Evolutionary conservation across 1,284 basidiomycete genomes (phyloP), one percentile per base, ranked within the genome.

Genomic region (Austroboletus novae-zelandiae): DNA sequence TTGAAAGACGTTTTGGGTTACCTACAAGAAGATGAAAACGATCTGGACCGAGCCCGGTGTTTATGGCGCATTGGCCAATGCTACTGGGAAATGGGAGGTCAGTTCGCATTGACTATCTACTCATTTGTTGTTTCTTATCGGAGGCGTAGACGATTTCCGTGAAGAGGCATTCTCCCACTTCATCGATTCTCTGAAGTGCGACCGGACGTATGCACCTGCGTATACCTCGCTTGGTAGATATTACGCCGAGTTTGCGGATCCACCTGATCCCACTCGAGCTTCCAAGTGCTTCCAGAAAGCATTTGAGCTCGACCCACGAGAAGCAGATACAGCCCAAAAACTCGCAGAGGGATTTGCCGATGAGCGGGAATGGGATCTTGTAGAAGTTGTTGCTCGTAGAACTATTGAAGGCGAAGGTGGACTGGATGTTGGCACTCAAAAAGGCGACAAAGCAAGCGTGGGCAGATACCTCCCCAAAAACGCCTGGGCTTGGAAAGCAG

Each of bases 231-330:
- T 99, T 9, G 97, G 97, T 9, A 75, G 92, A 44, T 96, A 94
- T 71, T 99, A 99, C 67, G 72, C 81, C 17, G 86, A 92, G 47
- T 77, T 76, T 47, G 71, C 80, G 13, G 71, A 75, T 13, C 91
- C 93, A 1, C 81, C 86, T 0, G 95, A 99, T 68, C 82, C 83
- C 9, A 81, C 83, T 10, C 84, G 96, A 39, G 89, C 96, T 1
- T 89, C 91, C 15, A 96, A 96, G 66, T 99, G 97, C 67, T 98
- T 98, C 73, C 95, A 99, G 63, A 98, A 97, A 63, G 97, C 97
- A 0, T 98, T 99, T 60, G 97, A 99, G 70, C 81, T 99, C 2
- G 95, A 98, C 69, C 81, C 94, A 1, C 80, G 88, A 13, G 91
- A 99, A 70, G 84, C 82, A 11, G 84, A 89, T 14, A 94, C 97